Conservation (phyloP, 2,329 filamentous ascomycete genomes). For the Ascochyta viciae-villosae region DNA sequence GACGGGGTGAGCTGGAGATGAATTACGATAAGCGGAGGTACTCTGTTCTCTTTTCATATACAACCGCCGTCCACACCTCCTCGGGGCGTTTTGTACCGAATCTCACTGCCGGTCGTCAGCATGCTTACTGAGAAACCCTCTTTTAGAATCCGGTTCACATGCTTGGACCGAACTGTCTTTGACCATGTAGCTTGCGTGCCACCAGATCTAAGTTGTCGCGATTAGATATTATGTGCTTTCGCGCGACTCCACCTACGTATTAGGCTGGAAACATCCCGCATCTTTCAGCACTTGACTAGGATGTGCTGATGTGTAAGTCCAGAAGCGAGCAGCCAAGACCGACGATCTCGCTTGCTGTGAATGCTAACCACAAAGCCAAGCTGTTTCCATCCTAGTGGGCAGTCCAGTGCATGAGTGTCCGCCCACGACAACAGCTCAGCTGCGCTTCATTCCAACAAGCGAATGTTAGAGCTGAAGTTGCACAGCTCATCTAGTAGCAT, state of each 20-base stretch:
- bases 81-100: constrained; percentile 9
- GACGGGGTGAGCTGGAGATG: neutral
- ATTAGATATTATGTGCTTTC: neutral
- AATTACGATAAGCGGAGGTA: neutral
- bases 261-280: neutral
- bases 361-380: constrained; percentile 8
- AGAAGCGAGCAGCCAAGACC: constrained; percentile 5
- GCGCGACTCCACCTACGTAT: neutral
- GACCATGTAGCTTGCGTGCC: neutral
- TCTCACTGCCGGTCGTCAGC: neutral
- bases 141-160: constrained; percentile 8
- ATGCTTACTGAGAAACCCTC: constrained; percentile 7
- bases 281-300: neutral
- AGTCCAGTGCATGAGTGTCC: neutral
- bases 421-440: neutral
- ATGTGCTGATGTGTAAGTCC: constrained; percentile 1
- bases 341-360: constrained; percentile 5
- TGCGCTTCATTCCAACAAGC: neutral
- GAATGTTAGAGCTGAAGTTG: neutral
- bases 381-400: neutral
- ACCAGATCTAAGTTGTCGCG: neutral
- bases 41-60: neutral
- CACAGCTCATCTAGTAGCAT: neutral
- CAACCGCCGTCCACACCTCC: neutral
- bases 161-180: neutral